These are phyloP conservation scores for Ogataea degrootiae DNA, from an alignment of 805 yeast species.

Conservation along the genomic window DNA sequence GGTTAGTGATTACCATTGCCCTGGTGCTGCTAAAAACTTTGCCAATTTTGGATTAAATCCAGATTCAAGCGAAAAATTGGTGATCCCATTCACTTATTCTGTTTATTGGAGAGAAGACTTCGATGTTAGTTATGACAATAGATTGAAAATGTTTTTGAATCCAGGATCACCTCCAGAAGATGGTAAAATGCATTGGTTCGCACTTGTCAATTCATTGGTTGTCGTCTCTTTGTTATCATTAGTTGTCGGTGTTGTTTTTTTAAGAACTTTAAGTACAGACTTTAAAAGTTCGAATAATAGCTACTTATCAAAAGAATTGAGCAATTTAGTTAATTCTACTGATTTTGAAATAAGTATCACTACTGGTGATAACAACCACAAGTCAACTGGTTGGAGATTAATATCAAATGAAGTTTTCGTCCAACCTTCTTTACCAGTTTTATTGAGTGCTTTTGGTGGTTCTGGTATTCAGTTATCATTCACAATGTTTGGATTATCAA, in stretches of 20 bases:
- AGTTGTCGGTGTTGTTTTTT: slow-evolving; percentile 59
- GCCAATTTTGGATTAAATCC: slow-evolving; percentile 51
- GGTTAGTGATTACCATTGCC: slow-evolving; percentile 62
- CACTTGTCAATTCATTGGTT: slow-evolving; percentile 66
- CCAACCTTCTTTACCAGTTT: slow-evolving; percentile 43
- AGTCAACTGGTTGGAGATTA: slow-evolving; percentile 44
- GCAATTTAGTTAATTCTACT: slow-evolving; percentile 6
- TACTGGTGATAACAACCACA: no score
- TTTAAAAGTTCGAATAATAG: slow-evolving; percentile 21
- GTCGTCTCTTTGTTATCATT: slow-evolving; percentile 57
- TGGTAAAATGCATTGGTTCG: slow-evolving; percentile 69
- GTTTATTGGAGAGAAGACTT: slow-evolving; percentile 85
- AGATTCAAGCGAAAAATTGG: slow-evolving; percentile 33
- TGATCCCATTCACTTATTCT: slow-evolving; percentile 76
- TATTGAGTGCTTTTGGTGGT: slow-evolving; percentile 56
- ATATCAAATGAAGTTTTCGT: slow-evolving; percentile 50
- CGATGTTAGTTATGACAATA: slow-evolving; percentile 54
- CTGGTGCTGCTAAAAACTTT: slow-evolving; percentile 63
- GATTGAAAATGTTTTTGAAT: slow-evolving; percentile 63
- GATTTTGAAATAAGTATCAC: neutral
- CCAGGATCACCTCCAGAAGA: slow-evolving; percentile 42
- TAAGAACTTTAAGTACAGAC: slow-evolving; percentile 51
- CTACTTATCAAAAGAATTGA: slow-evolving; percentile 12
- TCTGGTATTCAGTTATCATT: slow-evolving; percentile 72
- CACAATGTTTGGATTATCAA: slow-evolving; percentile 56